phyloP scores from a whole-genome alignment of 1,139 yeast genomes.

The Wickerhamomyces sp. region DNA sequence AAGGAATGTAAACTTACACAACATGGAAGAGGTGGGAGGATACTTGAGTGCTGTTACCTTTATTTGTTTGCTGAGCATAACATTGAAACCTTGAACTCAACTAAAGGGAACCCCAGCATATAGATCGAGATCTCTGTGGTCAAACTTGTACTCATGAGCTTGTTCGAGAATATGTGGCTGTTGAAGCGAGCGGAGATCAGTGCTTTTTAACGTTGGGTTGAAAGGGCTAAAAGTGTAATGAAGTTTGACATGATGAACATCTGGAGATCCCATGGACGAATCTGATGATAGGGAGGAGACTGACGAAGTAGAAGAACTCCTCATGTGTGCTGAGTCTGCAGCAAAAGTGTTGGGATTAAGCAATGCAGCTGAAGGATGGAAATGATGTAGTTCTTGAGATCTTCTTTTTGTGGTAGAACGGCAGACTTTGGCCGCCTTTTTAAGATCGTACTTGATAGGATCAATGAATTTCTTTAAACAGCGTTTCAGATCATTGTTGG shows the following conservation, averaged over 20 bases:
- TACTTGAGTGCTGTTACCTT: too few species aligned
- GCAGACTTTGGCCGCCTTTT: conserved; percentile 27
- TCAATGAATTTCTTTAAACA: conserved; percentile 49
- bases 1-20: too few species aligned
- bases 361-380: conserved; percentile 1
- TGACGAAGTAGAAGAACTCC: conserved; percentile 8
- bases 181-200: too few species aligned
- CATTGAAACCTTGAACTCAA: too few species aligned
- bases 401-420: conserved; percentile 16
- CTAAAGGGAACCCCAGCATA: too few species aligned
- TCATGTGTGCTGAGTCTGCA: conserved; percentile 7
- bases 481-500: conserved; percentile 46
- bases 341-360: conserved; percentile 7
- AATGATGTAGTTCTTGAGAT: neutral
- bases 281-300: conserved; percentile 8
- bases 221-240: neutral
- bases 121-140: too few species aligned
- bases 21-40: too few species aligned
- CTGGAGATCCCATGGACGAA: conserved; percentile 2
- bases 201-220: too few species aligned
- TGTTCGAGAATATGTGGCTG: too few species aligned
- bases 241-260: neutral
- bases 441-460: conserved; percentile 57
- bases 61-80: too few species aligned
- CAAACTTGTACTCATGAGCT: too few species aligned